phyloP scores from a whole-genome alignment of 306 rosid genomes.

The Pterocarpus macrocarpus region DNA sequence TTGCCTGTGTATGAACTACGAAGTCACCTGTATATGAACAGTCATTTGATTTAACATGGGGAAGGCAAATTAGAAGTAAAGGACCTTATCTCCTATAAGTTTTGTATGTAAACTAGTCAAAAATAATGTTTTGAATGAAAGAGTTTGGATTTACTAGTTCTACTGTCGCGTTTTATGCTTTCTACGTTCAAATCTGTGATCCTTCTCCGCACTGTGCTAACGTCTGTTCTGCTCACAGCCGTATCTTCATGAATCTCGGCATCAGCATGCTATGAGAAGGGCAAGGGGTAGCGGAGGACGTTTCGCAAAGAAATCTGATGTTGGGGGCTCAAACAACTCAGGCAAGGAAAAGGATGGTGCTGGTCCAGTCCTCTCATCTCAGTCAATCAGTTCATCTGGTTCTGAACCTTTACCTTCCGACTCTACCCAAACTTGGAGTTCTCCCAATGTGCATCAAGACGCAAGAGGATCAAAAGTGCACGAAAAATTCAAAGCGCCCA shows the following conservation, averaged over 20 bases:
- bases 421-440: conserved; percentile 82
- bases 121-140: conserved; percentile 6
- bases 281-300: conserved; percentile 97
- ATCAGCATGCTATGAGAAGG: conserved; percentile 97
- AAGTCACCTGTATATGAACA: background rate
- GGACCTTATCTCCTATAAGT: background rate
- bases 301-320: conserved; percentile 78
- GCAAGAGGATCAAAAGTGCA: conserved; percentile 54
- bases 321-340: conserved; percentile 53
- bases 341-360: conserved; percentile 66
- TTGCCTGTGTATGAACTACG: background rate
- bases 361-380: conserved; percentile 75
- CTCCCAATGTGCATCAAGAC: conserved; percentile 67
- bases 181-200: background rate
- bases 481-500: conserved; percentile 42
- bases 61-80: conserved; percentile 7
- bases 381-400: conserved; percentile 85
- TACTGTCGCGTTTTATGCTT: background rate
- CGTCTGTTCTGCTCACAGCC: conserved; percentile 65
- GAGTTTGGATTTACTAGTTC: conserved; percentile 6
- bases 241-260: conserved; percentile 97
- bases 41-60: conserved; percentile 1
- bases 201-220: conserved; percentile 40
- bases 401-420: conserved; percentile 77
- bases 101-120: conserved; percentile 1